phyloP scores from a whole-genome alignment of 75 land plant species.

The Sequoia sempervirens region DNA sequence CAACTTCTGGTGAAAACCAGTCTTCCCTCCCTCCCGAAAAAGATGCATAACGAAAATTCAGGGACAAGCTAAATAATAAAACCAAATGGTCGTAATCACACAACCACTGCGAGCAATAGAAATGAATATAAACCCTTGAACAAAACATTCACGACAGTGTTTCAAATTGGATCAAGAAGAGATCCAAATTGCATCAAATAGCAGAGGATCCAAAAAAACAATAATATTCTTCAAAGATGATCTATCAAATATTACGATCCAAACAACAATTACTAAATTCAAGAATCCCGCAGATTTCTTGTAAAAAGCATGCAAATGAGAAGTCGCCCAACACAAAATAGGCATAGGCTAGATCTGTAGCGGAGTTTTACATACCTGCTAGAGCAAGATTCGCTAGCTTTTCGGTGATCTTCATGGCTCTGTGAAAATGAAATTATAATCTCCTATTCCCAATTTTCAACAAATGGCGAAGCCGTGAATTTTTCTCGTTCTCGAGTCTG shows the following conservation, averaged over 20 bases:
- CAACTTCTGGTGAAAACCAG: neutral
- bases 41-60: neutral
- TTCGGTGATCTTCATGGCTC: constrained; percentile 48
- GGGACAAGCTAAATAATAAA: neutral
- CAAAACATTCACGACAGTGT: neutral
- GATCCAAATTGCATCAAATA: neutral
- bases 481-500: neutral
- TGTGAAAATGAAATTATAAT: neutral
- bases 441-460: neutral
- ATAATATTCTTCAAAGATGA: neutral
- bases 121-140: neutral
- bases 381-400: constrained; percentile 51
- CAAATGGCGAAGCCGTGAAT: neutral
- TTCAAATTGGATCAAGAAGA: neutral
- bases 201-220: too few relatives aligned
- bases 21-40: neutral
- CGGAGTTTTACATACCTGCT: constrained; percentile 30
- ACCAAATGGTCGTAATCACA: neutral
- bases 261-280: neutral
- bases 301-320: too few relatives aligned
- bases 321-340: neutral
- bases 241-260: neutral
- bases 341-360: neutral
- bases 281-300: neutral
- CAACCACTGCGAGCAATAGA: neutral